A percentile compares a stretch with the other conserved stretches of the same genome.
Evolutionary conservation across 129 eudicot species (phyloP).

Genomic region (sunflower (Helianthus annuus)): HanXRQr2.0-SUNRISE NC_035446.2:29614103-29614602

Average conservation of each 20-base stretch:
- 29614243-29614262: background rate
- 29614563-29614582: conserved; percentile 73
- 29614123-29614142: conserved; percentile 87
- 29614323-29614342: background rate
- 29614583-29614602: conserved; percentile 55
- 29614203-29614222: background rate
- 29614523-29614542: conserved; percentile 75
- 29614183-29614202: conserved; percentile 23
- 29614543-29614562: conserved; percentile 75
- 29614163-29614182: conserved; percentile 99
- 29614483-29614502: too few species aligned
- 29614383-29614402: background rate
- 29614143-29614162: conserved; percentile 85
- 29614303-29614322: conserved; percentile 95
- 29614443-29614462: background rate
- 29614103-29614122: conserved; percentile 80
- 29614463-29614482: background rate
- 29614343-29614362: background rate
- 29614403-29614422: background rate
- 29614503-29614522: conserved; percentile 60
- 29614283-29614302: conserved; percentile 68
- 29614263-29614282: conserved; percentile 98
- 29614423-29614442: too few species aligned
- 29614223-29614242: background rate
- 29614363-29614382: background rate